Evolutionary conservation across 257 asterid genomes (phyloP).

Genomic region (Capsicum chinense): DNA sequence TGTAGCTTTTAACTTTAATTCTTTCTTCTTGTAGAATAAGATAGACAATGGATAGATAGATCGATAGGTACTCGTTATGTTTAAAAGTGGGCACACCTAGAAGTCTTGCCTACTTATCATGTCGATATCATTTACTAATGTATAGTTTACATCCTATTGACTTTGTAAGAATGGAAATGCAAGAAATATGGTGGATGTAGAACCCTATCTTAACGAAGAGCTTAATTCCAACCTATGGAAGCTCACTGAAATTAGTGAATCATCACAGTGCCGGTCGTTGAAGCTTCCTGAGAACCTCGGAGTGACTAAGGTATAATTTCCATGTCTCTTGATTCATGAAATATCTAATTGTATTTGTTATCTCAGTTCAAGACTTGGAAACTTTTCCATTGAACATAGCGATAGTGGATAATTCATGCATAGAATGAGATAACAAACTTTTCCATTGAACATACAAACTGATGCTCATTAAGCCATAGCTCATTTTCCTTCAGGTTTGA

Average conservation of each 20-base stretch:
- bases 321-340: not conserved
- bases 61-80: not conserved
- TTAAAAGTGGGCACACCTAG: not conserved
- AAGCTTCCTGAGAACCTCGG: conserved; percentile 77
- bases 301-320: conserved; percentile 61
- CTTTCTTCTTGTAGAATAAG: not conserved
- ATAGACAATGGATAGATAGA: not conserved
- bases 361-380: conserved; percentile 12
- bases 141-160: not conserved
- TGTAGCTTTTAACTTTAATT: not conserved
- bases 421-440: not conserved
- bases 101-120: not conserved
- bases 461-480: not conserved
- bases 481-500: not conserved
- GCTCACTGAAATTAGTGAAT: conserved; percentile 75
- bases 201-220: conserved; percentile 66
- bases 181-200: conserved; percentile 37
- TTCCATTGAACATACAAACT: conserved; percentile 6
- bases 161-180: conserved; percentile 62
- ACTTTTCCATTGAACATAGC: not conserved
- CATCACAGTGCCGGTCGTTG: conserved; percentile 74
- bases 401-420: not conserved
- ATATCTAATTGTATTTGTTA: conserved; percentile 5
- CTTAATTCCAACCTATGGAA: conserved; percentile 71
- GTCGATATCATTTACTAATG: conserved; percentile 14